Percentiles rank a stretch among this genome's conserved stretches.
Evolutionary conservation across 371 early-diverging fungal species (phyloP).

Genomic region (Mucor plumbeus): DNA sequence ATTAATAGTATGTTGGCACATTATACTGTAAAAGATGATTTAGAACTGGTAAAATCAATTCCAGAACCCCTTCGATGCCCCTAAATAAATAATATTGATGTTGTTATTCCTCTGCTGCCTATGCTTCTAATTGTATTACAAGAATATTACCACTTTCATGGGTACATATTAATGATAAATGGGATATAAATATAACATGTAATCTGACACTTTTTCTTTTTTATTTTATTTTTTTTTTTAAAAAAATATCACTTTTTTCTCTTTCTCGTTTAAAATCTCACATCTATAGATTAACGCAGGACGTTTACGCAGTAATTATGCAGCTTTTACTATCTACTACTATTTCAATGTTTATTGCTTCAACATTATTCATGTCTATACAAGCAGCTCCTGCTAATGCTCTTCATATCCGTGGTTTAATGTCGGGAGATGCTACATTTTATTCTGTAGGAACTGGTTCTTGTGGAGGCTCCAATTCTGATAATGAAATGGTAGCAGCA

Average conservation of each 20-base stretch:
- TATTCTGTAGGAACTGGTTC: constrained; percentile 48
- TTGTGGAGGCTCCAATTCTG: constrained; percentile 38
- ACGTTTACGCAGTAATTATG: background rate
- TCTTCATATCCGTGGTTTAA: constrained; percentile 21
- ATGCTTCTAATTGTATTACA: background rate
- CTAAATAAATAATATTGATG: background rate
- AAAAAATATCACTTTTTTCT: background rate
- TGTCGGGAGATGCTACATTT: constrained; percentile 46
- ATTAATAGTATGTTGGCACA: background rate
- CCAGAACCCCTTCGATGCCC: constrained; percentile 6
- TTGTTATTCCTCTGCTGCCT: background rate
- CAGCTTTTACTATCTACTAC: background rate
- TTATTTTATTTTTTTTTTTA: background rate
- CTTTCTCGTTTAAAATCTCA: background rate
- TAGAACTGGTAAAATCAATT: background rate
- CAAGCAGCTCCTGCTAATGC: constrained; percentile 21
- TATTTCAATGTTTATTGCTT: background rate
- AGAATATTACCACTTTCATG: background rate
- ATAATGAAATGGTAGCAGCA: constrained; percentile 43
- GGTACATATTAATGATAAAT: background rate
- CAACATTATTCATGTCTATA: background rate
- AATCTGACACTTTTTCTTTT: background rate
- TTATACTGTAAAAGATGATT: background rate
- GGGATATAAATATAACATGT: background rate
- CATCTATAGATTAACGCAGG: background rate